Base-by-base conservation (phyloP, 108 stramenopile genomes). In the Cyclostephanos tholiformis region DNA sequence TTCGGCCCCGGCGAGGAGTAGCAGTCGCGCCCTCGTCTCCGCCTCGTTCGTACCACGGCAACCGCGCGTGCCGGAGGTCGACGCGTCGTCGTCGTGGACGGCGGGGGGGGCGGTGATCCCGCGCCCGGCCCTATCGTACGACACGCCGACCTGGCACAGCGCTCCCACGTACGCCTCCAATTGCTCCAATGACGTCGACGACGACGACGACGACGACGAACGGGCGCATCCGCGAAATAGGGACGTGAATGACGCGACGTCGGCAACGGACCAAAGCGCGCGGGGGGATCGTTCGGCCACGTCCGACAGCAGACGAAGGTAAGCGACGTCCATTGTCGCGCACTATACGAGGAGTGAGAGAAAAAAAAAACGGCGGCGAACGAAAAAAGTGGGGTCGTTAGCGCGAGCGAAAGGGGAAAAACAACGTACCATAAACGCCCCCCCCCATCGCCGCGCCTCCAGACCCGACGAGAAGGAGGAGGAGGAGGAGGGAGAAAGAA, bases 211-310 rank as follows among this genome's bases (percentile, higher is more conserved):
- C 16, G 16, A 46, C 44, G 44, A 39, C 29, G 23, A 32, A 12
- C 41, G 41, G 41, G 41, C 41, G 41, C 41, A 13, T 50, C 57
- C 32, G 25, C 56, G 62, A 35, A 74, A 62, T 23, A 67, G 60
- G 26, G 55, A 36, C n/a, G n/a, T n/a, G 39, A 71, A 46, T 30
- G 52, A 73, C 64, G 44, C 49, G 62, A 38, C 4, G 64, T 69
- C 41, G 17, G 9, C 44, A 16, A 84, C 62, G 10, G 61, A 22
- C 49, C 75, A 61, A 29, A 90, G 83, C 11, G 79, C 65, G 30
- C 70, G 22, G 0, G 90, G 90, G 60, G 88, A 80, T n/a, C 80
- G 82, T 14, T 88, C 86, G 12, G 90, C 86, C 48, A 91, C 70
- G 66, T 73, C 64, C 11, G 74, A 64, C n/a, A 88, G 61, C 16